phyloP scores from a whole-genome alignment of 371 early-diverging fungal species.

The Mortierella sp. region DNA sequence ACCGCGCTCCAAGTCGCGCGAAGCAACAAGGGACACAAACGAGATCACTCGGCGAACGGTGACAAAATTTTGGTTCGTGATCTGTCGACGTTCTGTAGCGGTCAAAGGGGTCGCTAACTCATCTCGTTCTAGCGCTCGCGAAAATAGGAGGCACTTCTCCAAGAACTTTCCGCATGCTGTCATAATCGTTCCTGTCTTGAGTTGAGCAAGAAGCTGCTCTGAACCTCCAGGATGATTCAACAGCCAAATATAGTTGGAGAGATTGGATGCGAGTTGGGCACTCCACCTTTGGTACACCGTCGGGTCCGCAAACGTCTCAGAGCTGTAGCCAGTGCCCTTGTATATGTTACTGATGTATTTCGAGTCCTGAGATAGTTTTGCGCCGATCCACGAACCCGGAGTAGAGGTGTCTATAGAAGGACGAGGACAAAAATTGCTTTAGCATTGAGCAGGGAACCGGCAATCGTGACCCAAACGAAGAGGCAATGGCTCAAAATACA shows the following conservation, averaged over 20 bases:
- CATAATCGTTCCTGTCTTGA: constrained; percentile 16
- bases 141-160: constrained; percentile 36
- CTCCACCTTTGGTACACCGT: constrained; percentile 45
- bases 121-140: constrained; percentile 9
- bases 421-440: neutral
- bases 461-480: neutral
- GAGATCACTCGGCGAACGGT: constrained; percentile 30
- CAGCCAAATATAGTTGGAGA: constrained; percentile 57
- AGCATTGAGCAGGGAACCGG: neutral
- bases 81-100: constrained; percentile 27
- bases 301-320: constrained; percentile 29
- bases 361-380: constrained; percentile 28
- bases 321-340: neutral
- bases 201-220: constrained; percentile 18
- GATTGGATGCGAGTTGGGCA: constrained; percentile 40
- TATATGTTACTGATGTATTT: constrained; percentile 13
- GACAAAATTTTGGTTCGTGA: constrained; percentile 40
- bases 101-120: constrained; percentile 27
- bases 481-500: neutral
- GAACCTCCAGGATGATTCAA: constrained; percentile 36
- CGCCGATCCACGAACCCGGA: constrained; percentile 36
- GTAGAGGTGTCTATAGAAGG: constrained; percentile 7
- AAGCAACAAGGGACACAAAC: constrained; percentile 22
- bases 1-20: constrained; percentile 20
- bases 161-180: constrained; percentile 31